phyloP scores from a whole-genome alignment of 768 basidiomycete genomes.

The Naganishia randhawae region DNA sequence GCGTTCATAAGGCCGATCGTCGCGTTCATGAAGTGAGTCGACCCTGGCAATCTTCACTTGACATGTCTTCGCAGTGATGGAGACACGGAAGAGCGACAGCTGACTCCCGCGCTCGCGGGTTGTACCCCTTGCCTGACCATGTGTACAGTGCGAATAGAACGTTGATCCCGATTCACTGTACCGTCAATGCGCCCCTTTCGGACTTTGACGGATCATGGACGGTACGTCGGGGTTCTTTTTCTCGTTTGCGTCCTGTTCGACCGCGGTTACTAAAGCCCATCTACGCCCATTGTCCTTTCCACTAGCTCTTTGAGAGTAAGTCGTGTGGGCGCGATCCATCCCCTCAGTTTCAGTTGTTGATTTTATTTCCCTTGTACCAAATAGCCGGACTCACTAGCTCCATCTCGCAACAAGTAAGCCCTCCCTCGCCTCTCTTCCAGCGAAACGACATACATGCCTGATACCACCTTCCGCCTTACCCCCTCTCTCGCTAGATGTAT shows the following conservation, averaged over 20 bases:
- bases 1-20: conserved; percentile 93
- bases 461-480: background rate
- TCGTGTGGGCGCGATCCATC: conserved; percentile 5
- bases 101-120: conserved; percentile 25
- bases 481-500: conserved; percentile 60
- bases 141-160: conserved; percentile 77
- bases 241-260: background rate
- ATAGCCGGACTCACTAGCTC: conserved; percentile 89
- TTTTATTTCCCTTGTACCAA: conserved; percentile 28
- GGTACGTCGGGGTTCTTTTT: conserved; percentile 55
- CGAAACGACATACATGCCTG: background rate
- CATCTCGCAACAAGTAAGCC: conserved; percentile 71
- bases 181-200: conserved; percentile 70
- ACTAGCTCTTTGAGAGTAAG: conserved; percentile 89
- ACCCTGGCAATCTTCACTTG: background rate
- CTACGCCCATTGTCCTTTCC: conserved; percentile 34
- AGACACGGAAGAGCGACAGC: conserved; percentile 25
- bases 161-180: conserved; percentile 86
- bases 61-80: conserved; percentile 2
- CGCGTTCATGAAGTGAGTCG: conserved; percentile 89
- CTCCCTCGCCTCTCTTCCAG: background rate
- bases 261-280: conserved; percentile 20
- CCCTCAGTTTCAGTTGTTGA: background rate
- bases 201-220: conserved; percentile 98
- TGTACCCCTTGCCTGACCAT: background rate